Evolutionary conservation across 441 rosid species (phyloP), one percentile per base, ranked within the genome.

Genomic region (Erysimum cheiri): DNA sequence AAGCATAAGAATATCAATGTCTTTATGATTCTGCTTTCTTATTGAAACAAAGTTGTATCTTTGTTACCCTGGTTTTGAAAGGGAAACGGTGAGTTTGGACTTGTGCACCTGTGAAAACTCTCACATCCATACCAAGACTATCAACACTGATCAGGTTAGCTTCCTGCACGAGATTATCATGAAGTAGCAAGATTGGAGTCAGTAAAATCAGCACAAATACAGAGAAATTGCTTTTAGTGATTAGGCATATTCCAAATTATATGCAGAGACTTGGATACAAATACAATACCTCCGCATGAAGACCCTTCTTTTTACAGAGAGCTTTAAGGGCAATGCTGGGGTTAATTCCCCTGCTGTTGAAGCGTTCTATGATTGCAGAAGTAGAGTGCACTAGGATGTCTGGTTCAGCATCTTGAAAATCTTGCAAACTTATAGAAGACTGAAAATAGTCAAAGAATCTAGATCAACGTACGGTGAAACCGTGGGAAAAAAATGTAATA

Each of bases 341-440:
- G 43, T 74, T 73, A 54, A 81, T 85, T 59, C 92, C 95, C 70
- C 81, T 87, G 70, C 77, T 78, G 15, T 77, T 77, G 64, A 91
- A 85, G 67, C 81, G 89, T 15, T 87, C 91, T 48, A 93, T 67
- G 72, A 88, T 89, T 78, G 84, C 82, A 32, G 81, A 63, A 56
- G 87, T 83, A 28, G 84, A 89, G 82, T 91, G 87, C 19, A 75
- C 89, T 71, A 93, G 84, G 68, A 75, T 66, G 79, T 89, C 97
- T 44, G 96, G 90, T 73, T 93, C 98, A 0, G 96, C 97, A 75
- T 88, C 97, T 82, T 88, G 93, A 82, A 89, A 89, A 74, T 91
- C 93, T 80, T 85, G 83, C 80, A 90, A 77, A 69, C 80, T 80
- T 75, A 93, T 80, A 43, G 67, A 63, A 63, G 81, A 80, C 98